Conservation (phyloP, 192 early-diverging fungal species). For the Thoreauomyces humboldtii region DNA sequence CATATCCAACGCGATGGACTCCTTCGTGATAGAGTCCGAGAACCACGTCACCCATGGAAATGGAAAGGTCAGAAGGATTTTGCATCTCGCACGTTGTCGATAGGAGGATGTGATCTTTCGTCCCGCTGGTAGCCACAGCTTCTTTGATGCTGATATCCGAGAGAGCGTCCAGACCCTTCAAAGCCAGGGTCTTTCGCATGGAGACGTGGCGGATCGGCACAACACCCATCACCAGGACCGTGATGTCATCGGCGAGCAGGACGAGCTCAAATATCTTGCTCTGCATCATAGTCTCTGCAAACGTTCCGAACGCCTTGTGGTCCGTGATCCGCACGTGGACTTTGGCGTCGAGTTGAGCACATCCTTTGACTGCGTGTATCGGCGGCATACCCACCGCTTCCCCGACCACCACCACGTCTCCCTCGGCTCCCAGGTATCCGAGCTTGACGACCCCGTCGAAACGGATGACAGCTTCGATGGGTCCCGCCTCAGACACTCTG, state of each 20-base stretch:
- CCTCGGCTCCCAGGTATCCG: background rate
- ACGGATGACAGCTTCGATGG: conserved; percentile 5
- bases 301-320: conserved; percentile 15
- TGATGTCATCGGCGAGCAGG: conserved; percentile 11
- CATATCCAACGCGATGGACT: conserved; percentile 13
- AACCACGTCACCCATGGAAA: conserved; percentile 19
- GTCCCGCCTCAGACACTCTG: conserved; percentile 2
- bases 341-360: conserved; percentile 9
- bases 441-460: conserved; percentile 24
- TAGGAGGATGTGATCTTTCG: conserved; percentile 5
- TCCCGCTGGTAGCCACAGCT: conserved; percentile 10
- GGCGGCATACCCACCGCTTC: conserved; percentile 19
- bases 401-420: conserved; percentile 5
- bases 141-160: conserved; percentile 7
- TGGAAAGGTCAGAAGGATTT: conserved; percentile 17
- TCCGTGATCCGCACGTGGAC: conserved; percentile 18
- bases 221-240: conserved; percentile 5
- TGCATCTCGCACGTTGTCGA: conserved; percentile 17
- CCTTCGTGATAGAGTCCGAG: conserved; percentile 14
- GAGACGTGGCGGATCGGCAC: conserved; percentile 12
- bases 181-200: conserved; percentile 7
- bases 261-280: conserved; percentile 1
- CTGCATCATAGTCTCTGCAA: conserved; percentile 20
- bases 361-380: background rate
- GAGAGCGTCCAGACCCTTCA: conserved; percentile 16